A percentile compares a stretch with the other conserved stretches of the same genome.
phyloP scores from a whole-genome alignment of 2,329 filamentous ascomycete species.

The Colletotrichum australisinense region DNA sequence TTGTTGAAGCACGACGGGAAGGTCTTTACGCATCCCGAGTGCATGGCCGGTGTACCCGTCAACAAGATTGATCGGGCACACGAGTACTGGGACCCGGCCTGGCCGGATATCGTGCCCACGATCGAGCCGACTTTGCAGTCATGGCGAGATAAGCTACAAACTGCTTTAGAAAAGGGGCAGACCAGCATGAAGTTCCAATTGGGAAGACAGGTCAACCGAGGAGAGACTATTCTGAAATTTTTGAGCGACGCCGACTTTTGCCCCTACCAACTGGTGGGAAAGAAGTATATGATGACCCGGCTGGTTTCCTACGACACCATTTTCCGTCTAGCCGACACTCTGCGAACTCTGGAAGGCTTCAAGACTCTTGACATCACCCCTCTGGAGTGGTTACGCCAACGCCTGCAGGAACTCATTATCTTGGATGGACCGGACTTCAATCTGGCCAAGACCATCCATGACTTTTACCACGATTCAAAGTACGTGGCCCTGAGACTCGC shows the following conservation, averaged over 20 bases:
- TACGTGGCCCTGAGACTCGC: constrained; percentile 60
- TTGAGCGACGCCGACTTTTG: constrained; percentile 62
- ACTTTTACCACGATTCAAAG: constrained; percentile 68
- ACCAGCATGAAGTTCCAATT: constrained; percentile 61
- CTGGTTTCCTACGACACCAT: constrained; percentile 67
- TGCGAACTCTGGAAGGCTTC: constrained; percentile 65
- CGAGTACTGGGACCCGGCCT: constrained; percentile 67
- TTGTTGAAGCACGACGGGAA: constrained; percentile 60
- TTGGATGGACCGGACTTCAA: constrained; percentile 60
- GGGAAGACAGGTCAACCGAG: constrained; percentile 67
- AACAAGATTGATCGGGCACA: constrained; percentile 61
- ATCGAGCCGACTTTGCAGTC: constrained; percentile 57
- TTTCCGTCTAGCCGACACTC: constrained; percentile 64
- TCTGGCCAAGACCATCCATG: constrained; percentile 61
- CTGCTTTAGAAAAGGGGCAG: constrained; percentile 49
- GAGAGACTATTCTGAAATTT: constrained; percentile 63
- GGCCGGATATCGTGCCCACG: constrained; percentile 57
- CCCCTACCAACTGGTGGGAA: constrained; percentile 67
- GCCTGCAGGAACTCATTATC: constrained; percentile 61
- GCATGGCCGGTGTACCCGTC: constrained; percentile 64
- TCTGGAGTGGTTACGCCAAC: constrained; percentile 67
- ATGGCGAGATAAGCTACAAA: constrained; percentile 60
- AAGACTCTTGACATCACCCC: constrained; percentile 61
- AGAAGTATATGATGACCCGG: constrained; percentile 59
- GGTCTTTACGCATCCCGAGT: constrained; percentile 61